phyloP scores from a whole-genome alignment of 768 basidiomycete species.

The Trametes cingulata region DNA sequence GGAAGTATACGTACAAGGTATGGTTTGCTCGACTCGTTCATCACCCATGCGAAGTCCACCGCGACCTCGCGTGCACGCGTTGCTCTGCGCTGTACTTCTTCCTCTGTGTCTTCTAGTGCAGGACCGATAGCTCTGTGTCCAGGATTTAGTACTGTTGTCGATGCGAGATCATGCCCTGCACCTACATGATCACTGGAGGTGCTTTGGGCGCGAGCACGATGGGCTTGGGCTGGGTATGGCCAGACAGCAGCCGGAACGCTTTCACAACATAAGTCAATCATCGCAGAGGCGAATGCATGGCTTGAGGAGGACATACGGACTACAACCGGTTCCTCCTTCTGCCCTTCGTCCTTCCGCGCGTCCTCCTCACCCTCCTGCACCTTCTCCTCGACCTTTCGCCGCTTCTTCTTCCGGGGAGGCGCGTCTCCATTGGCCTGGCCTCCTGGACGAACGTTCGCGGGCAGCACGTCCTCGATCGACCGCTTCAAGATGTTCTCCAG shows the following conservation, averaged over 20 bases:
- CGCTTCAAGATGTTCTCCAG: constrained; percentile 21
- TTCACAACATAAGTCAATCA: too few species aligned
- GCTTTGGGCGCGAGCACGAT: constrained; percentile 25
- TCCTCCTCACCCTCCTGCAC: neutral
- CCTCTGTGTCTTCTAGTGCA: constrained; percentile 32
- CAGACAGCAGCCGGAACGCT: constrained; percentile 31
- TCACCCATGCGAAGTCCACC: constrained; percentile 32
- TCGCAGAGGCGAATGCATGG: neutral
- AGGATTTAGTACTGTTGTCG: neutral
- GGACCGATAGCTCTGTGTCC: constrained; percentile 29
- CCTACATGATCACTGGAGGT: constrained; percentile 24
- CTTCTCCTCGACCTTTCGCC: constrained; percentile 1
- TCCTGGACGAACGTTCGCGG: neutral
- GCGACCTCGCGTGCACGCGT: constrained; percentile 30
- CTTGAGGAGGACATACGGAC: constrained; percentile 4
- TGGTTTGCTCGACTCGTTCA: constrained; percentile 25
- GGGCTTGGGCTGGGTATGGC: constrained; percentile 18
- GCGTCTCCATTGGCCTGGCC: neutral
- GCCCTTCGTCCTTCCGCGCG: neutral
- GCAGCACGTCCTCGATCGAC: constrained; percentile 7
- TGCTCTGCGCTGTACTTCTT: constrained; percentile 29
- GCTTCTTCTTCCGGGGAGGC: constrained; percentile 5
- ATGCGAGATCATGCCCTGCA: too few species aligned
- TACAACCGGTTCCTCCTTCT: neutral
- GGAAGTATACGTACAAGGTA: constrained; percentile 23